Conservation (phyloP, 768 basidiomycete species). For the Suillus placidus region DNA sequence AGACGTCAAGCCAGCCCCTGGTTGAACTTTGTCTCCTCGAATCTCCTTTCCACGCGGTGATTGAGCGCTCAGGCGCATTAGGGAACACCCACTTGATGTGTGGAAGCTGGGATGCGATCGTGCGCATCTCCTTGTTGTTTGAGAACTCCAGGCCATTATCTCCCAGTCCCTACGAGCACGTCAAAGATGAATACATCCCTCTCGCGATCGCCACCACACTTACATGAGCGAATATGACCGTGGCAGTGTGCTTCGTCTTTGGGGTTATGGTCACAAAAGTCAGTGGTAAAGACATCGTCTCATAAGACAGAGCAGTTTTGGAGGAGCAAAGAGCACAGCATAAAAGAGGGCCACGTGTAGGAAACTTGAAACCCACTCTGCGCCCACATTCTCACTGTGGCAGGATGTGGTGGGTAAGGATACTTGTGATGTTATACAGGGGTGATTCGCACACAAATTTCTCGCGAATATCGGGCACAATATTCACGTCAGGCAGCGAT, state of each 20-base stretch:
- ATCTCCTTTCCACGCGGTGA: conserved; percentile 70
- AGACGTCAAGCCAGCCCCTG: conserved; percentile 72
- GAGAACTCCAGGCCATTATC: conserved; percentile 72
- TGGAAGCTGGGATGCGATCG: conserved; percentile 41
- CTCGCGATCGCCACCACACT: conserved; percentile 23
- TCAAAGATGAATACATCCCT: conserved; percentile 10
- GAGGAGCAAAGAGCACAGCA: neutral
- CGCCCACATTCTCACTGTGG: neutral
- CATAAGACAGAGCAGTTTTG: neutral
- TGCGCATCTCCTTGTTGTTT: conserved; percentile 8
- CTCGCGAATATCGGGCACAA: neutral
- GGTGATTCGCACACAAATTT: conserved; percentile 1
- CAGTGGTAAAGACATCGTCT: conserved; percentile 29
- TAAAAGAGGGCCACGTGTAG: conserved; percentile 1
- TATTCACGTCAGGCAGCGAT: conserved; percentile 2
- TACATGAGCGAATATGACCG: conserved; percentile 86
- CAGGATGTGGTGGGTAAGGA: neutral
- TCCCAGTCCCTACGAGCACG: conserved; percentile 61
- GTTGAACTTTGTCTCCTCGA: conserved; percentile 36
- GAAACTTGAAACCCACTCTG: neutral
- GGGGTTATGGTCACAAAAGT: conserved; percentile 56
- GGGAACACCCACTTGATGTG: conserved; percentile 90
- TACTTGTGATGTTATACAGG: neutral
- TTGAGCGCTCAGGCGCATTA: conserved; percentile 49
- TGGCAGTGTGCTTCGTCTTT: conserved; percentile 68